A percentile compares a stretch with the other conserved stretches of the same genome.
Evolutionary conservation across 1,284 basidiomycete species (phyloP).

Genomic region (Golubevia pallescens): DNA sequence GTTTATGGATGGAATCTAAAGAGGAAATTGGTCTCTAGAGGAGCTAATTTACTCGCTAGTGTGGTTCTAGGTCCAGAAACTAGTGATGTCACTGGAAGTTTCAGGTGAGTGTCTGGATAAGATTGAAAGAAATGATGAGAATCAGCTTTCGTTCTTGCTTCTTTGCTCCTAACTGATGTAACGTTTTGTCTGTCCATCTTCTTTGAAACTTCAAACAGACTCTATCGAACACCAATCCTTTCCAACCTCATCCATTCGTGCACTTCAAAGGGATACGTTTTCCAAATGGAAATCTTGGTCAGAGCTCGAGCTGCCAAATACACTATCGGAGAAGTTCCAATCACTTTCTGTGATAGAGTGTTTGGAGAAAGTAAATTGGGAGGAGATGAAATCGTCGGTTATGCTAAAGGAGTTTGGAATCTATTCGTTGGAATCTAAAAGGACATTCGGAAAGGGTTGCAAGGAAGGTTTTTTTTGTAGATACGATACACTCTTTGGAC

Average conservation of each 20-base stretch:
- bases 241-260: slow-evolving; percentile 81
- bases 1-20: slow-evolving; percentile 48
- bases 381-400: slow-evolving; percentile 85
- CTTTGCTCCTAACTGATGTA: too few relatives aligned
- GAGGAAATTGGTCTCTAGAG: slow-evolving; percentile 41
- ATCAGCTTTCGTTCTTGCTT: too few relatives aligned
- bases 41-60: slow-evolving; percentile 35
- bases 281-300: slow-evolving; percentile 98
- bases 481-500: too few relatives aligned
- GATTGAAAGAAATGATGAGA: too few relatives aligned
- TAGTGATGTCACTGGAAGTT: slow-evolving; percentile 45
- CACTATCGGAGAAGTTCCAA: slow-evolving; percentile 84
- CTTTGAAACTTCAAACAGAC: slow-evolving; percentile 67
- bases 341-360: slow-evolving; percentile 89
- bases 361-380: slow-evolving; percentile 90
- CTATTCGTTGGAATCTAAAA: slow-evolving; percentile 71
- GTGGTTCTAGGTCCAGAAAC: slow-evolving; percentile 39
- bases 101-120: too few relatives aligned
- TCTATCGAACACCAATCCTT: slow-evolving; percentile 79
- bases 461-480: too few relatives aligned
- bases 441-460: too few relatives aligned
- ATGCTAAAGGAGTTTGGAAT: slow-evolving; percentile 82
- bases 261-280: slow-evolving; percentile 86
- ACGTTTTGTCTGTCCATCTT: too few relatives aligned
- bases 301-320: slow-evolving; percentile 81